A percentile compares a stretch with the other conserved stretches of the same genome.
phyloP scores from a whole-genome alignment of 805 yeast species.

The Phaffomyces thermotolerans region DNA sequence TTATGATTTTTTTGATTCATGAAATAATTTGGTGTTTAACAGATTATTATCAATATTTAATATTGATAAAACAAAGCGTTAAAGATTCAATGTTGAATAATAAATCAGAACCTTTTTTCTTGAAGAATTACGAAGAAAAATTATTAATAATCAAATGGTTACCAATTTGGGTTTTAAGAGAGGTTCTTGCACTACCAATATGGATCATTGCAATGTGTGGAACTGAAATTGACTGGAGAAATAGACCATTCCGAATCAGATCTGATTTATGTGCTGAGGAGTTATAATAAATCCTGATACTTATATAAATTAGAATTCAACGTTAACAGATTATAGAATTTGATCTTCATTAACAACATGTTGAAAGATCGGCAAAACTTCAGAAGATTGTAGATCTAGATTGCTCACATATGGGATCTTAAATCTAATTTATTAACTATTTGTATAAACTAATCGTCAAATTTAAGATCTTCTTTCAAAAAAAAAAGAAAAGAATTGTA shows the following conservation, averaged over 20 bases:
- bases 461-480: too few relatives aligned
- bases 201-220: constrained; percentile 82
- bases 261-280: constrained; percentile 73
- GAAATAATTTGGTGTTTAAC: constrained; percentile 53
- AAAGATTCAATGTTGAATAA: constrained; percentile 13
- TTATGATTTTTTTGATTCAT: constrained; percentile 41
- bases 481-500: too few relatives aligned
- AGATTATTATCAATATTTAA: constrained; percentile 54
- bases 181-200: constrained; percentile 69
- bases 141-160: constrained; percentile 20
- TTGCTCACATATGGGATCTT: too few relatives aligned
- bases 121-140: constrained; percentile 19
- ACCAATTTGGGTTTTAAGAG: constrained; percentile 61
- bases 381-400: neutral
- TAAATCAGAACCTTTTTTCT: constrained; percentile 24
- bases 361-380: too few relatives aligned
- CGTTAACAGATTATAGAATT: too few relatives aligned
- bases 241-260: constrained; percentile 64
- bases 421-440: too few relatives aligned
- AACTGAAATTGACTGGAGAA: constrained; percentile 71
- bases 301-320: too few relatives aligned
- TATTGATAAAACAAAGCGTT: constrained; percentile 29
- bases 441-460: too few relatives aligned
- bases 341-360: too few relatives aligned
- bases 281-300: too few relatives aligned